Base-by-base conservation (phyloP, 176 grass and related monocot species). In the Carex littledalei region DNA sequence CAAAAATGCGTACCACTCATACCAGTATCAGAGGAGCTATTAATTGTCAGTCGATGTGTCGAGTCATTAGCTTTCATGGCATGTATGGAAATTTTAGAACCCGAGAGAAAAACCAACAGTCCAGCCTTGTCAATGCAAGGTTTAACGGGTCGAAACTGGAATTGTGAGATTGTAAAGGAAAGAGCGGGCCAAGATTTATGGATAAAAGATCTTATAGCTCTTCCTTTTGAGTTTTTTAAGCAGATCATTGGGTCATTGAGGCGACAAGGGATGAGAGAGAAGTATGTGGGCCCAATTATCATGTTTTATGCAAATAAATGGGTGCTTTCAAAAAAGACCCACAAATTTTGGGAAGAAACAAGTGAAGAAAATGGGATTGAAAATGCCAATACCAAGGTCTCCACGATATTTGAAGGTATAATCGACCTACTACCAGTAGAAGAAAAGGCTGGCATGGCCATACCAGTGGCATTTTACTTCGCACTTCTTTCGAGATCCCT, bases 51-150 rank as follows among this genome's bases (percentile, higher is more conserved):
- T 87, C 84, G 93, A 17, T 99, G 96, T 87, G 85, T 99, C 76
- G 93, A 99, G 78, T 93, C 96, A 21, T 87, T 99, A 52, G 93
- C 93, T 34, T 99, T 99, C 87, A 99, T 95, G 96, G 93, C 95
- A 52, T 98, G 95, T 91, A 98, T 98, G 95, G 95, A 98, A 89
- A 98, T 98, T 60, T 88, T 98, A 7, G 95, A 98, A 65, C 95
- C 95, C 1, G 95, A 98, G 84, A 88, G 91, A 81, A 78, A 70
- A 78, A 88, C 83, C 4, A 73, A 90, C 72, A 88, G n/a, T 72
- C 87, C 68, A 3, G 66, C 76, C 53, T 62, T 55, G 67, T 61
- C 53, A 18, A 18, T 82, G 32, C 78, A 87, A 14, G 79, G 84
- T 5, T 62, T 91, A 64, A 86, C 45, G 8, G 93, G 92, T 11